A percentile compares a stretch with the other conserved stretches of the same genome.
These are phyloP conservation scores for Microcos paniculata DNA, from an alignment of 345 rosid species.

Conservation along the genomic window DNA sequence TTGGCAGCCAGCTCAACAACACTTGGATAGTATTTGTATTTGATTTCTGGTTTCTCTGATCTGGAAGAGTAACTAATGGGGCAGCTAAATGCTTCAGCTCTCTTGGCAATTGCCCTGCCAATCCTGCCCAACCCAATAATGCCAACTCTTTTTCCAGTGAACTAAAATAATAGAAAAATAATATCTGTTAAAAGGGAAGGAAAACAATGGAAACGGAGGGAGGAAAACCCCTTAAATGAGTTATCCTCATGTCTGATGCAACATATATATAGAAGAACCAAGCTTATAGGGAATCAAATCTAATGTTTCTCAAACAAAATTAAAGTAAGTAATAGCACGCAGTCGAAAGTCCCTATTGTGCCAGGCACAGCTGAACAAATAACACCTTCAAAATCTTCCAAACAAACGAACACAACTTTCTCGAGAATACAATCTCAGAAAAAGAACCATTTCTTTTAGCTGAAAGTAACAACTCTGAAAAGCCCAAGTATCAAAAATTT, in stretches of 20 bases:
- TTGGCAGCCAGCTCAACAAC: slow-evolving; percentile 55
- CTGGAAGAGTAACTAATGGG: slow-evolving; percentile 61
- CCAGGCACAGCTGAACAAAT: no score
- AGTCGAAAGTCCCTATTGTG: no score
- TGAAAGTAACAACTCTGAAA: background rate
- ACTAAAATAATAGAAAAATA: slow-evolving; percentile 37
- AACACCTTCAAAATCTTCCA: background rate
- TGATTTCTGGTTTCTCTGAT: slow-evolving; percentile 39
- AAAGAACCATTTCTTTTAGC: no score
- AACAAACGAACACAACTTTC: background rate
- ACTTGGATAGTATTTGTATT: slow-evolving; percentile 53
- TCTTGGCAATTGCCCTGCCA: slow-evolving; percentile 64
- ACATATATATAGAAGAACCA: background rate
- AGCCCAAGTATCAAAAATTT: background rate
- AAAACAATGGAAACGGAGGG: background rate
- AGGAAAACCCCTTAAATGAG: background rate
- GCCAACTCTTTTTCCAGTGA: slow-evolving; percentile 64
- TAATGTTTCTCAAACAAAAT: background rate
- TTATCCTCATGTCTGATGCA: background rate
- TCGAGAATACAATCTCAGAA: no score
- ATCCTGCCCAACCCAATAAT: slow-evolving; percentile 75
- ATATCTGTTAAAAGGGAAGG: background rate
- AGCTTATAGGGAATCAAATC: background rate
- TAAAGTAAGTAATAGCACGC: no score
- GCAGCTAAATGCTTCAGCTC: slow-evolving; percentile 77